Percentiles rank a stretch among this genome's conserved stretches.
These are phyloP conservation scores for bread wheat (Triticum aestivum) DNA, from an alignment of 176 grass and related monocot genomes.

Conservation along the genomic window DNA sequence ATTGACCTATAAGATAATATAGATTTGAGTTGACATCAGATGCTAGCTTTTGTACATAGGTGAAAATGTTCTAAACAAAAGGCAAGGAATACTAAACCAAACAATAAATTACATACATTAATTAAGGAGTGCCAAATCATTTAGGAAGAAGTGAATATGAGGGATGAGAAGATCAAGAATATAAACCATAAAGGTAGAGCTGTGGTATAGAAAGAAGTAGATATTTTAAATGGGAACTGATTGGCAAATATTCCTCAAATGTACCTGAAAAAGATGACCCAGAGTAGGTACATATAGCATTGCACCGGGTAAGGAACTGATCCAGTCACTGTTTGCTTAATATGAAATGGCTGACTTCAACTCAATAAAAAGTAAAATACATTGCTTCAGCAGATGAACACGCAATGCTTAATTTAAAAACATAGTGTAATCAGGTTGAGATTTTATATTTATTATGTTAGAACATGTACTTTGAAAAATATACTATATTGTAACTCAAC, in stretches of 20 bases:
- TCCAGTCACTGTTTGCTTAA: not conserved
- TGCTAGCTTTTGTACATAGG: not conserved
- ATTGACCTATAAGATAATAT: not conserved
- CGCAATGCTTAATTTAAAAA: not conserved
- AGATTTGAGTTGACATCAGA: not conserved
- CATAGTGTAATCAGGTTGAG: not conserved
- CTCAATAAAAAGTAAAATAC: not conserved
- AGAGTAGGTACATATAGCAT: not conserved
- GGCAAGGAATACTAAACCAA: not conserved
- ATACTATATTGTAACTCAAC: not conserved
- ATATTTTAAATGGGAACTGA: not conserved
- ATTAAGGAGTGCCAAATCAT: not conserved
- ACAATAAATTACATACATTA: not conserved
- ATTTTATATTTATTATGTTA: not conserved
- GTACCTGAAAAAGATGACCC: not conserved
- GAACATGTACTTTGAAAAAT: not conserved
- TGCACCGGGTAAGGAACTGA: not conserved
- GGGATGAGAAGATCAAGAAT: not conserved
- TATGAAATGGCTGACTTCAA: not conserved
- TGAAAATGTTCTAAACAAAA: not conserved
- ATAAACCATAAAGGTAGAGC: not conserved
- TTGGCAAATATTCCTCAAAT: not conserved
- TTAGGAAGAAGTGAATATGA: not conserved
- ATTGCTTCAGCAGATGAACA: not conserved
- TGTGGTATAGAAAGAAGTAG: not conserved